A percentile compares a stretch with the other conserved stretches of the same genome.
phyloP scores from a whole-genome alignment of 495 filamentous ascomycete species.

The Xylaria castorea region DNA sequence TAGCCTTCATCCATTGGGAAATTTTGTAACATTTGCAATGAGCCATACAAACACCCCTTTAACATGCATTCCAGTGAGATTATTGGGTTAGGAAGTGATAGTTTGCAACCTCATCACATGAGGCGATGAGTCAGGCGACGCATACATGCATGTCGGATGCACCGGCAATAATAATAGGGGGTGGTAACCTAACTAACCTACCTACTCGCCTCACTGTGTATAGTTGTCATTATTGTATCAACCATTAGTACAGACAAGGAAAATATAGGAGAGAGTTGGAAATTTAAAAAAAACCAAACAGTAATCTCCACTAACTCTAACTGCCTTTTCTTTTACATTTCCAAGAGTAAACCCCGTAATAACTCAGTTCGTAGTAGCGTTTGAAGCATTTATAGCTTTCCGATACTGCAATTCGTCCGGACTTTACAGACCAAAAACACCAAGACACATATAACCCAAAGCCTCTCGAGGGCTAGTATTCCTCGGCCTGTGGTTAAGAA shows the following conservation, averaged over 20 bases:
- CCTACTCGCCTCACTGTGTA: neutral
- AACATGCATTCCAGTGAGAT: neutral
- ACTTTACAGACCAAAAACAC: neutral
- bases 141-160: neutral
- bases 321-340: neutral
- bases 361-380: neutral
- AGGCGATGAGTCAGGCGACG: neutral
- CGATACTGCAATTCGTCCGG: neutral
- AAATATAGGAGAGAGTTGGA: neutral
- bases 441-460: neutral
- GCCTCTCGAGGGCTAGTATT: neutral
- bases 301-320: neutral
- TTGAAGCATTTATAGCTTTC: neutral
- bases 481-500: neutral
- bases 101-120: neutral
- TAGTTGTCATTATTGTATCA: neutral
- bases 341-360: neutral
- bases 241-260: neutral
- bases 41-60: neutral
- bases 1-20: neutral
- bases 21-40: neutral
- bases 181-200: neutral
- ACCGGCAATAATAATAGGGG: neutral
- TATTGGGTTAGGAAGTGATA: neutral
- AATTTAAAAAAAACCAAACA: neutral